Evolutionary conservation across 139 green algal species (phyloP).

Genomic region (Chlorella ohadii): DNA sequence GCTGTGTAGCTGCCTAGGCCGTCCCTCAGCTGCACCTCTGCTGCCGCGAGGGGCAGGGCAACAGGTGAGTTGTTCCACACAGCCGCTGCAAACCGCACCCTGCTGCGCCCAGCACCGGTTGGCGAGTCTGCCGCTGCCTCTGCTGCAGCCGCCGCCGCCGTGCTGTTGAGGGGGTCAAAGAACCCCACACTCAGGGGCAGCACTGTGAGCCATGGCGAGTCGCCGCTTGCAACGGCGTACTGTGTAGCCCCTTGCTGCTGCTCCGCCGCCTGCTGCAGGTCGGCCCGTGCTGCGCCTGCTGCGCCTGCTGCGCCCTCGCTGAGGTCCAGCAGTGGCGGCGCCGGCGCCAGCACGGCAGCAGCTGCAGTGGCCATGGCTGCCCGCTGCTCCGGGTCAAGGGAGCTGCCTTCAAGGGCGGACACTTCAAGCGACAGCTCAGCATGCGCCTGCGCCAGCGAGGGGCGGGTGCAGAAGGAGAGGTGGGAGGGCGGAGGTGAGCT

Average conservation of each 20-base stretch:
- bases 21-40: constrained; percentile 14
- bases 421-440: constrained; percentile 44
- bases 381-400: constrained; percentile 35
- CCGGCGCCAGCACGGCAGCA: constrained; percentile 13
- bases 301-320: background rate
- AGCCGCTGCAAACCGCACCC: constrained; percentile 33
- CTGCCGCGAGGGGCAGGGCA: constrained; percentile 18
- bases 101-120: background rate
- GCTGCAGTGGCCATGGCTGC: constrained; percentile 43
- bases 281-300: no score
- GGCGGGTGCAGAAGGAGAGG: no score
- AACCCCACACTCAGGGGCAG: constrained; percentile 19
- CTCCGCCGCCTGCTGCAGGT: background rate
- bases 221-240: background rate
- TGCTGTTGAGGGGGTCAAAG: background rate
- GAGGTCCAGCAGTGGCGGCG: background rate
- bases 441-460: no score
- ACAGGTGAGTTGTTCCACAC: constrained; percentile 50
- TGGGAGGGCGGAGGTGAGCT: no score
- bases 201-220: constrained; percentile 19
- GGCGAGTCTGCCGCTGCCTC: background rate
- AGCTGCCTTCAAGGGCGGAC: constrained; percentile 14
- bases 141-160: background rate
- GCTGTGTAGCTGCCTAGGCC: constrained; percentile 7
- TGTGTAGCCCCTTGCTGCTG: background rate